Evolutionary conservation across 768 basidiomycete genomes (phyloP), one percentile per base, ranked within the genome.

Genomic region (Pleurotus ostreatus): DNA sequence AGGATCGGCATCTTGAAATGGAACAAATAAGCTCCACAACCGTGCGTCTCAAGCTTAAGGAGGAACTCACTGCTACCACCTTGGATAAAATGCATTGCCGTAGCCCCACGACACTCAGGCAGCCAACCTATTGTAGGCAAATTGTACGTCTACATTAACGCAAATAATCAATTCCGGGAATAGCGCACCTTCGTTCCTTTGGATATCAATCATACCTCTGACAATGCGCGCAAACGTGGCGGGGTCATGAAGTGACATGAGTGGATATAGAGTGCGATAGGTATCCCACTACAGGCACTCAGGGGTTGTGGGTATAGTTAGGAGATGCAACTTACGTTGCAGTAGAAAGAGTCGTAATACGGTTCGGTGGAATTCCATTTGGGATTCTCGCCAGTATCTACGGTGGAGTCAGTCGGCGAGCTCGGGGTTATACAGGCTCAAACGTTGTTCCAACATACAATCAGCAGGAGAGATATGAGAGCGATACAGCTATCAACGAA

Each of bases 321-420:
- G 37, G 43, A 53, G 13, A 48, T 30, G 18, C 8, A 8, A 61
- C 78, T n/a, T 58, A 83, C 84, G 56, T 86, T 86, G 68, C 85
- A 87, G 59, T 87, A 86, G 49, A 85, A 75, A 0, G 84, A 84
- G 64, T 87, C 84, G 55, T 75, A 86, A 59, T 87, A 87, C 0
- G 85, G 84, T 59, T 85, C 84, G 0, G 74, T 75, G 0, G 84
- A 86, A 48, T 78, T 75, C 84, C 84, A 86, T 47, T 74, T 75
- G 0, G 83, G 81, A 57, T 85, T 85, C 66, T 87, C 85, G 20
- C 80, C 83, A 4, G 80, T 81, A 61, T 85, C 84, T 84, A 54
- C 6, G 15, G 30, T 11, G 30, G 30, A 34, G 30, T 34, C 8
- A 34, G 30, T 34, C 30, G 30, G 30, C 9, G 9, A 34, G 11